A percentile compares a stretch with the other conserved stretches of the same genome.
phyloP scores from a whole-genome alignment of 192 early-diverging fungal species.

The Rhizophagus sp. region DNA sequence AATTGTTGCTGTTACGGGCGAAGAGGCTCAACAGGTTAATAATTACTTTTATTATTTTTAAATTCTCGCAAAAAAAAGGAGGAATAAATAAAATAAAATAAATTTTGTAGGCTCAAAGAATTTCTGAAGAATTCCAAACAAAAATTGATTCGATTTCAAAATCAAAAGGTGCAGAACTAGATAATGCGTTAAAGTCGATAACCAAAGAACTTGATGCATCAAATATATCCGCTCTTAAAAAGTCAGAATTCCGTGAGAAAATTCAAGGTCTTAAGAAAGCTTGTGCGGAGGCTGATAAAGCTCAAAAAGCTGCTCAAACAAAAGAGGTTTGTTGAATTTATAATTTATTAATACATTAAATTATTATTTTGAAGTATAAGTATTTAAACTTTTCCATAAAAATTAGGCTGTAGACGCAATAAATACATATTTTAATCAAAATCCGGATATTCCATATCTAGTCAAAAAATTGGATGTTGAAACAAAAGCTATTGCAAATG shows the following conservation, averaged over 20 bases:
- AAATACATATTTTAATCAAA: constrained; percentile 67
- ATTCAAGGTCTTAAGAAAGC: constrained; percentile 76
- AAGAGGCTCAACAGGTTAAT: constrained; percentile 68
- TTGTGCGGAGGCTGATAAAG: constrained; percentile 89
- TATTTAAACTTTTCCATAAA: background rate
- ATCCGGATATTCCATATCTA: constrained; percentile 59
- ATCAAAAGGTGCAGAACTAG: constrained; percentile 65
- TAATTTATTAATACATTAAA: background rate
- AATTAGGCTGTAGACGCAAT: constrained; percentile 66
- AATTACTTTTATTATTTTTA: background rate
- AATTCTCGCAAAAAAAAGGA: background rate
- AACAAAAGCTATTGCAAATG: constrained; percentile 79
- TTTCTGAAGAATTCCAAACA: constrained; percentile 68
- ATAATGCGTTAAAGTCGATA: constrained; percentile 75
- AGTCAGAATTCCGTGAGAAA: constrained; percentile 71
- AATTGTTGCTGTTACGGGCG: constrained; percentile 91
- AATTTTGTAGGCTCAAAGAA: constrained; percentile 52
- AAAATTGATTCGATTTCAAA: constrained; percentile 62
- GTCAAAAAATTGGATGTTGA: constrained; percentile 70
- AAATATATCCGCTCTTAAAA: constrained; percentile 76
- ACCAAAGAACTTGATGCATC: constrained; percentile 80
- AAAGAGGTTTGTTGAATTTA: constrained; percentile 61
- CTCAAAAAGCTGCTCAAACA: constrained; percentile 77
- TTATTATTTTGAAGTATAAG: background rate
- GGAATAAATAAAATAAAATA: no score